These are phyloP conservation scores for Fusarium pilosicola DNA, from an alignment of 2,329 filamentous ascomycete genomes.

Conservation along the genomic window DNA sequence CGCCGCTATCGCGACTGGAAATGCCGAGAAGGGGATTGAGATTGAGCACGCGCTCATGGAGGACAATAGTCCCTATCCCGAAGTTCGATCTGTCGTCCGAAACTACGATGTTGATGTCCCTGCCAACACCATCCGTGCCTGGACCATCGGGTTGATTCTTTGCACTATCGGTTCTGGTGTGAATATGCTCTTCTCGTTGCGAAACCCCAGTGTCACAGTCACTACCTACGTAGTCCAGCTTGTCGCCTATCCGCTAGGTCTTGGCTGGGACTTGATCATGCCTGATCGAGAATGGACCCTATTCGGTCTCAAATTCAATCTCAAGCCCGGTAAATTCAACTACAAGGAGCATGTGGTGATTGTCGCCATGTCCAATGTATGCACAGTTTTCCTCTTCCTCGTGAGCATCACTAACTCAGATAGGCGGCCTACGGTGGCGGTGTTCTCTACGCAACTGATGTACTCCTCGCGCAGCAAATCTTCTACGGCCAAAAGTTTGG, in stretches of 20 bases:
- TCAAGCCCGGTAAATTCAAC: constrained; percentile 68
- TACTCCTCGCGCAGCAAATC: constrained; percentile 60
- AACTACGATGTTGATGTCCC: constrained; percentile 73
- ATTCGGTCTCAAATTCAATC: constrained; percentile 64
- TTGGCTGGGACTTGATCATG: constrained; percentile 64
- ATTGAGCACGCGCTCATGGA: constrained; percentile 68
- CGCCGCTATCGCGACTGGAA: constrained; percentile 63
- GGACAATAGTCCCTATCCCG: constrained; percentile 74
- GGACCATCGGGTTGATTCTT: constrained; percentile 69
- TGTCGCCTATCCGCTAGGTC: constrained; percentile 68
- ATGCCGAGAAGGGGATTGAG: constrained; percentile 65
- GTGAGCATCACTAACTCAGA: constrained; percentile 28
- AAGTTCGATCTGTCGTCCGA: constrained; percentile 72
- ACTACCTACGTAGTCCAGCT: constrained; percentile 72
- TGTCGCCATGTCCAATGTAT: constrained; percentile 71
- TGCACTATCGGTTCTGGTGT: constrained; percentile 70
- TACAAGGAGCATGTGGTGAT: constrained; percentile 71
- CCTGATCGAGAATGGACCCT: constrained; percentile 62
- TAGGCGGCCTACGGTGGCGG: constrained; percentile 68
- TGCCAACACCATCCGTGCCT: constrained; percentile 72
- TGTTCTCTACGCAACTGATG: constrained; percentile 65
- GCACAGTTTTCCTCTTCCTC: constrained; percentile 36
- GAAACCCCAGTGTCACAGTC: constrained; percentile 68
- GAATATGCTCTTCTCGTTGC: constrained; percentile 69
- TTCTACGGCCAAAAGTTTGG: constrained; percentile 68